Conservation (phyloP, 1,284 basidiomycete species). For the Wallemia hederae region DNA sequence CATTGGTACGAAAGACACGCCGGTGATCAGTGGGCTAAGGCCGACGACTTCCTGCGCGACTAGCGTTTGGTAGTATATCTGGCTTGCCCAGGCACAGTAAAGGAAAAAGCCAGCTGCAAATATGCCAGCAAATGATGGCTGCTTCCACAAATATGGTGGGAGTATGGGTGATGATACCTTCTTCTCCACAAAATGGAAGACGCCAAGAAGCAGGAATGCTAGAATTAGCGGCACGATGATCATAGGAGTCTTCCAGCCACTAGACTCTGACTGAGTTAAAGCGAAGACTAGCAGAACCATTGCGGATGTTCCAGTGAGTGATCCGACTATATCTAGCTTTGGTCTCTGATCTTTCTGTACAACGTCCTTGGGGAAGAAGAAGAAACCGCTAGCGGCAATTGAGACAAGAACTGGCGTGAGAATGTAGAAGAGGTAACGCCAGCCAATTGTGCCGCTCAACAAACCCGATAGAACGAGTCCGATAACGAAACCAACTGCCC, state of each 20-base stretch:
- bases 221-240: slow-evolving; percentile 3
- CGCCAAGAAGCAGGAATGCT: background rate
- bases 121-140: background rate
- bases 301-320: background rate
- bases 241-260: background rate
- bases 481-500: slow-evolving; percentile 4
- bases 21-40: background rate
- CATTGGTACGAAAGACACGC: background rate
- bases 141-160: slow-evolving; percentile 1
- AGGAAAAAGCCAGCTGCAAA: background rate
- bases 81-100: background rate
- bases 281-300: slow-evolving; percentile 1
- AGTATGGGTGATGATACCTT: slow-evolving; percentile 3
- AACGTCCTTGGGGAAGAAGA: slow-evolving; percentile 2
- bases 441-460: background rate
- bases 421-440: slow-evolving; percentile 29
- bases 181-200: slow-evolving; percentile 2
- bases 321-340: slow-evolving; percentile 1
- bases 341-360: background rate
- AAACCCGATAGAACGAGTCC: slow-evolving; percentile 5
- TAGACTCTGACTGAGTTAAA: background rate
- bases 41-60: background rate
- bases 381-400: background rate
- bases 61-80: background rate
- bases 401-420: slow-evolving; percentile 17